Evolutionary conservation across 202 grass and related monocot genomes (phyloP).

Genomic region (Setaria italica): DNA sequence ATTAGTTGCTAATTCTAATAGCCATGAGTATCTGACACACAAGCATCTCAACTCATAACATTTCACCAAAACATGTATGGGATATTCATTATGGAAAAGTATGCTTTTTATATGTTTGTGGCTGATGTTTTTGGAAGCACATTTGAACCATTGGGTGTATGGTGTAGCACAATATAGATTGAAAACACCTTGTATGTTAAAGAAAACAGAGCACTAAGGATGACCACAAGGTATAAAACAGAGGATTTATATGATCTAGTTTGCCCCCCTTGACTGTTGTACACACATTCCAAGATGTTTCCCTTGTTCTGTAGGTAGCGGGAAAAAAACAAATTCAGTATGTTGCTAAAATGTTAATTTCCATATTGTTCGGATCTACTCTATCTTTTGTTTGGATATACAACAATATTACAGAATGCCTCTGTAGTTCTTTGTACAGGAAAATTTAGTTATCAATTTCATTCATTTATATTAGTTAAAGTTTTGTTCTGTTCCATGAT

Average conservation of each 20-base stretch:
- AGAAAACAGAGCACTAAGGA: background rate
- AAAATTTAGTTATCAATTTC: slow-evolving; percentile 6
- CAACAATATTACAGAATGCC: background rate
- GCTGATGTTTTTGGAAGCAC: too few relatives aligned
- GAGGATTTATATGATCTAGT: background rate
- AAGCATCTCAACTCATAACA: background rate
- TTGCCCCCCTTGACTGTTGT: background rate
- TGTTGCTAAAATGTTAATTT: background rate
- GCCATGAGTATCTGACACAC: background rate
- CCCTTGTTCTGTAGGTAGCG: background rate
- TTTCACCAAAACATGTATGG: background rate
- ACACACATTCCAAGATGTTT: background rate
- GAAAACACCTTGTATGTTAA: background rate
- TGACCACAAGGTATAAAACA: background rate
- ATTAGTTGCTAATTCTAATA: background rate
- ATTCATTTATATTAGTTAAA: slow-evolving; percentile 2
- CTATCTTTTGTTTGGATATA: slow-evolving; percentile 7
- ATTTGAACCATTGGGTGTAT: background rate
- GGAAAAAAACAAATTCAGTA: background rate
- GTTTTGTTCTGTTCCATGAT: background rate
- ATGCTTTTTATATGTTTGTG: too few relatives aligned
- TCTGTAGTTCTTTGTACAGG: slow-evolving; percentile 21
- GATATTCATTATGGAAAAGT: background rate
- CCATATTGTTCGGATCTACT: background rate
- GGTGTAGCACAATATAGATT: background rate